phyloP scores from a whole-genome alignment of 2,329 filamentous ascomycete genomes.

The Diaporthe citriasiana region DNA sequence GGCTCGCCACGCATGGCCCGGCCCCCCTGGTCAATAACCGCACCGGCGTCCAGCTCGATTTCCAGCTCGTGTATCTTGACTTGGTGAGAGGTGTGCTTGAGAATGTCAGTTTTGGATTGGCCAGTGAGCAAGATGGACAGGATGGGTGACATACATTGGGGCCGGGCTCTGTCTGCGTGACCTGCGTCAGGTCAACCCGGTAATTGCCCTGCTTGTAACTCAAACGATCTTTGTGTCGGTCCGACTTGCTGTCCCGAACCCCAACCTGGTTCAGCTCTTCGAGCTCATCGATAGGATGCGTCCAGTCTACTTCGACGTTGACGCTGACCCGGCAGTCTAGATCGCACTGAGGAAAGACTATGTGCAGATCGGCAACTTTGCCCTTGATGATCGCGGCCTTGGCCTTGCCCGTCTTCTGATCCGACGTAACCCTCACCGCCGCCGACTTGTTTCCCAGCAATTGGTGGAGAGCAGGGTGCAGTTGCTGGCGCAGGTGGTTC shows the following conservation, averaged over 20 bases:
- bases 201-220: slow-evolving; percentile 92
- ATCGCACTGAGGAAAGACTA: slow-evolving; percentile 81
- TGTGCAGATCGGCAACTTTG: slow-evolving; percentile 88
- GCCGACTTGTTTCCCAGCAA: slow-evolving; percentile 68
- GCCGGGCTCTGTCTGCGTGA: slow-evolving; percentile 66
- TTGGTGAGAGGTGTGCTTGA: slow-evolving; percentile 44
- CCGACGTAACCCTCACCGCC: slow-evolving; percentile 81
- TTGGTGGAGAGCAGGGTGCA: slow-evolving; percentile 75
- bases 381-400: slow-evolving; percentile 92
- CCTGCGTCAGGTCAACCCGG: slow-evolving; percentile 93
- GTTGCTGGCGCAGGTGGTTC: slow-evolving; percentile 66
- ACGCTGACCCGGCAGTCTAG: slow-evolving; percentile 96
- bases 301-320: slow-evolving; percentile 92
- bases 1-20: slow-evolving; percentile 64
- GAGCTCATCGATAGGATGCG: slow-evolving; percentile 74
- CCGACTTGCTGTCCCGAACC: slow-evolving; percentile 60
- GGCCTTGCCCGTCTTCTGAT: slow-evolving; percentile 78
- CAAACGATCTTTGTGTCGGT: slow-evolving; percentile 89
- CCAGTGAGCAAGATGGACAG: background rate
- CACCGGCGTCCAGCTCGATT: slow-evolving; percentile 76
- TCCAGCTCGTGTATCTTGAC: slow-evolving; percentile 85
- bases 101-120: background rate
- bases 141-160: slow-evolving; percentile 52
- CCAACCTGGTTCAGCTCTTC: slow-evolving; percentile 54
- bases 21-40: slow-evolving; percentile 76